Base-by-base conservation (phyloP, 306 rosid genomes). In the Ormosia emarginata region DNA sequence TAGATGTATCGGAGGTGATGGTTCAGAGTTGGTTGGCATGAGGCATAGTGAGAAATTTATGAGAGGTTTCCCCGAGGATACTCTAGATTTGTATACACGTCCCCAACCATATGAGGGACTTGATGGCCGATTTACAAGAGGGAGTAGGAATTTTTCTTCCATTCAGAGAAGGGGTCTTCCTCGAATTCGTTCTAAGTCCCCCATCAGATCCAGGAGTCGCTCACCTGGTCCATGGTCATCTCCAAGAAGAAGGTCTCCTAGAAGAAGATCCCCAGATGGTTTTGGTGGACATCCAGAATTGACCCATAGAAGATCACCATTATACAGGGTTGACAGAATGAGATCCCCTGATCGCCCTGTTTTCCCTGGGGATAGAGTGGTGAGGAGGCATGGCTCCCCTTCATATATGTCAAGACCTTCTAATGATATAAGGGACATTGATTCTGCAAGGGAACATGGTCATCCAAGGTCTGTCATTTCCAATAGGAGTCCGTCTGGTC, bases 141-240 rank as follows among this genome's bases (percentile, higher is more conserved):
- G 97, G 12, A 80, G 78, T 76, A 86, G 92, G 82, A 91, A 70
- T 71, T 91, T 89, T 68, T 80, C 94, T 78, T 82, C 93, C 63
- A 82, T 89, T 46, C 98, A 87, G 81, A 86, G 94, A 82, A 89
- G 92, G 79, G 88, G 88, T 29, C 71, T 65, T 83, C 88, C 90
- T 7, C 88, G 82, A 71, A 79, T 89, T 57, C 93, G 84, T 44
- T 90, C 97, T 1, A 93, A 88, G 84, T 95, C 97, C 1, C 98
- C 98, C 17, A 85, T 92, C 72, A 86, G 90, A 79, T 86, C 97
- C 3, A 83, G 97, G 77, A 86, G 91, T 81, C 98, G 97, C 62
- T 91, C 99, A 50, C 97, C 98, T 29, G 89, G 88, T 41, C 89
- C 61, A 17, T 93, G 98, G 99, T 64, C 90, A 37, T 87, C 97